Conservation (phyloP, 257 asterid species). For the Parsonsia alboflavescens region DNA sequence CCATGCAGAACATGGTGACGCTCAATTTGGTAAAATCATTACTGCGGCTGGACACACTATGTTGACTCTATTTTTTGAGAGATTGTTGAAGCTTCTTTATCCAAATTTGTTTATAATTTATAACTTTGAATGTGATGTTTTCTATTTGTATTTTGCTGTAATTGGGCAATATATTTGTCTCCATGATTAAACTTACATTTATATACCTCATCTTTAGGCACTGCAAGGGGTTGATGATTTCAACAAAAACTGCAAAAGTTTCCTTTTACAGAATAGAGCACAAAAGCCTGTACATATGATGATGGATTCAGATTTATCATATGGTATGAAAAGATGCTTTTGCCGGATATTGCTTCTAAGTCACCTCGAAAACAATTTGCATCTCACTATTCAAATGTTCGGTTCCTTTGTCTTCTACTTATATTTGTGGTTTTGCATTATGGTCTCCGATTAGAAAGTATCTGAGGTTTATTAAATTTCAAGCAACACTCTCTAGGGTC, state of each 20-base stretch:
- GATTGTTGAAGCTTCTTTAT: conserved; percentile 73
- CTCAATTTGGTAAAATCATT: conserved; percentile 59
- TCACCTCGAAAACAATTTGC: conserved; percentile 62
- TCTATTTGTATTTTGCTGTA: neutral
- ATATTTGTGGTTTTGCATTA: neutral
- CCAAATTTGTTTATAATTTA: conserved; percentile 65
- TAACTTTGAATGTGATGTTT: conserved; percentile 51
- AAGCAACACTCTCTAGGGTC: neutral
- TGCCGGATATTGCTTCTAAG: conserved; percentile 54
- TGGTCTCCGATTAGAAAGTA: neutral
- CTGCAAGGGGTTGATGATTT: neutral
- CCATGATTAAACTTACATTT: too few species aligned
- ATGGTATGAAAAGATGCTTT: conserved; percentile 65
- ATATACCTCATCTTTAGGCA: neutral
- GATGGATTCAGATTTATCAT: conserved; percentile 77
- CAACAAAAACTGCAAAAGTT: neutral
- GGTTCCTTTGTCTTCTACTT: neutral
- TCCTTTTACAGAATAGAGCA: conserved; percentile 48
- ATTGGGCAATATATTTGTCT: too few species aligned
- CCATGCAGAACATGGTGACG: conserved; percentile 63
- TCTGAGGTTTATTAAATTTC: neutral
- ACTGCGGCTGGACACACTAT: conserved; percentile 60
- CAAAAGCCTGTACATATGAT: conserved; percentile 63
- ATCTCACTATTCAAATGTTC: conserved; percentile 56
- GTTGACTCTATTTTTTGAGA: conserved; percentile 74